Conservation (phyloP, 2,329 filamentous ascomycete genomes). For the Sporothrix pseudoabietina region DNA sequence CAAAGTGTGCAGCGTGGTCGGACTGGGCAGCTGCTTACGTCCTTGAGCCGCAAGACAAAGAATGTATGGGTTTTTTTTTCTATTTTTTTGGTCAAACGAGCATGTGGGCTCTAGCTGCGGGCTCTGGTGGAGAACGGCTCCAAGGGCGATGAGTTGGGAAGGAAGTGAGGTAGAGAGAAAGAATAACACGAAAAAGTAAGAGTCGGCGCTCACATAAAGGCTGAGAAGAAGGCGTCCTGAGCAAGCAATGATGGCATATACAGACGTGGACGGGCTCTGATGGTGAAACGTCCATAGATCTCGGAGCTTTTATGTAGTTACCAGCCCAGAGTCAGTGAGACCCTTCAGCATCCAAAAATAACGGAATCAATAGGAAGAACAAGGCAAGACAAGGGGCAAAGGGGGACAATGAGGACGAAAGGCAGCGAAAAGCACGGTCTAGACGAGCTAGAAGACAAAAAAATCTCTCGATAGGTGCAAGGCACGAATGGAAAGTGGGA, state of each 20-base stretch:
- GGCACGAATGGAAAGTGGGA: slow-evolving; percentile 7
- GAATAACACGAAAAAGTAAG: not conserved
- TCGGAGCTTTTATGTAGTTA: slow-evolving; percentile 25
- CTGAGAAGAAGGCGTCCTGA: not conserved
- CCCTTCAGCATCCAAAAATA: not conserved
- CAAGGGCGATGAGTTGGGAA: not conserved
- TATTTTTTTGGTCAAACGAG: not conserved
- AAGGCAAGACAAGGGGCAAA: not conserved
- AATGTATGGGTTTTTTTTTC: not conserved
- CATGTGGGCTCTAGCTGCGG: slow-evolving; percentile 6
- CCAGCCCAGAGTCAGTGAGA: slow-evolving; percentile 23
- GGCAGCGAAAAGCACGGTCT: not conserved
- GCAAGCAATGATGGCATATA: not conserved
- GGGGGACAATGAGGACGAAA: not conserved
- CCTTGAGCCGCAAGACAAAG: slow-evolving; percentile 13
- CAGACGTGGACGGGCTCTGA: not conserved
- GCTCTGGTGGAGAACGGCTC: not conserved
- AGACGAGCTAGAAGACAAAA: slow-evolving; percentile 13
- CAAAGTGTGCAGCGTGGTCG: not conserved
- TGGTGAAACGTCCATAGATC: not conserved
- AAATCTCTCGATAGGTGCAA: slow-evolving; percentile 5
- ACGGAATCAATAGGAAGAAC: slow-evolving; percentile 13
- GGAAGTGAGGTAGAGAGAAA: not conserved
- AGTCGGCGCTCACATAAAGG: not conserved
- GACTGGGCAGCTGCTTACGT: slow-evolving; percentile 20